Percentiles rank a stretch among this genome's conserved stretches.
Conservation (phyloP, 495 filamentous ascomycete genomes). For the Tuber microsphaerosporum region DNA sequence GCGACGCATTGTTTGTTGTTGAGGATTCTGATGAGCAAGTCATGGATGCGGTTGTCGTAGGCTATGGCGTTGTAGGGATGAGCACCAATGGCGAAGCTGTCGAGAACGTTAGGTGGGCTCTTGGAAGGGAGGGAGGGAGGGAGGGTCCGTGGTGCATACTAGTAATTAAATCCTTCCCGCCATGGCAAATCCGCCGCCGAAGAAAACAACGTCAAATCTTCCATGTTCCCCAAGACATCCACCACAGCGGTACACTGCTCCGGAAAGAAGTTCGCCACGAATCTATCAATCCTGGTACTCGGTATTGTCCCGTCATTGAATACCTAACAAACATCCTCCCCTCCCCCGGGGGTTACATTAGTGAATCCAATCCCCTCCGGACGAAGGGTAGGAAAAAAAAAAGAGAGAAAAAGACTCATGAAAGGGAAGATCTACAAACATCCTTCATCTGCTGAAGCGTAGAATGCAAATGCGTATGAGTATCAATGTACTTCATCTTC, state of each 20-base stretch:
- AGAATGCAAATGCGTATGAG: constrained; percentile 14
- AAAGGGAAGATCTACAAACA: constrained; percentile 6
- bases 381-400: not conserved
- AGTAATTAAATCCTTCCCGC: not conserved
- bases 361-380: not conserved
- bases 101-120: not conserved
- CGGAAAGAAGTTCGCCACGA: not conserved
- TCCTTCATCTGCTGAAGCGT: constrained; percentile 17
- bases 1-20: constrained; percentile 54
- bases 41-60: constrained; percentile 4
- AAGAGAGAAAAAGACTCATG: not conserved
- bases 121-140: not conserved
- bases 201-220: not conserved
- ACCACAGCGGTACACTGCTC: not conserved
- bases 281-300: not conserved
- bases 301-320: not conserved
- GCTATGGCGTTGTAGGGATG: constrained; percentile 7
- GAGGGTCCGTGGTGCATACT: not conserved
- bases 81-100: constrained; percentile 13
- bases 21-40: constrained; percentile 40
- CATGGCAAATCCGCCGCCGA: not conserved
- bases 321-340: not conserved
- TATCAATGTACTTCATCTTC: constrained; percentile 10
- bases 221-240: not conserved
- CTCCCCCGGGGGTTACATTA: not conserved